Evolutionary conservation across 2,329 filamentous ascomycete genomes (phyloP), one percentile per base, ranked within the genome.

Genomic region (Botrytis cinerea): DNA sequence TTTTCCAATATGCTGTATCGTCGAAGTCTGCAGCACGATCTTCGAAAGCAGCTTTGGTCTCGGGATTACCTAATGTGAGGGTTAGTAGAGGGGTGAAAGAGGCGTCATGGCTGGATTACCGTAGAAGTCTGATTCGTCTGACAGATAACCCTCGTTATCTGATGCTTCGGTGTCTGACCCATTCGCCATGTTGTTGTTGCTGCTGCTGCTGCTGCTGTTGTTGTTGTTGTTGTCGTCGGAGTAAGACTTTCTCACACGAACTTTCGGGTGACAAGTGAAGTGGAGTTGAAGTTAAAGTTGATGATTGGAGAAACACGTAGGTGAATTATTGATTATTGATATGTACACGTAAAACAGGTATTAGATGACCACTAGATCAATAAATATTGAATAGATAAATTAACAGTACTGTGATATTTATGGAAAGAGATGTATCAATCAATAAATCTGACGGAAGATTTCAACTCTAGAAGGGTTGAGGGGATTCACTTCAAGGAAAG

Each of bases 101-200:
- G 18, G 71, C 54, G 57, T 57, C n/a, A 51, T 73, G 74, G 25
- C 59, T 28, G 22, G 43, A 54, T 70, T 82, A 87, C 87, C 87
- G 74, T 89, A 89, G 77, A 89, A 89, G 69, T 87, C 86, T 1
- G 87, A 89, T 71, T 89, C 86, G 22, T 81, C 78, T 32, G 80
- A 81, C 14, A 81, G 46, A 66, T 80, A 80, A 2, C 74, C 71
- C 48, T 72, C 51, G 25, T 74, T 57, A 18, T 61, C 57, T 2
- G 10, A 51, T 10, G 10, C 16, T 4, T 73, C 73, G 64, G 28
- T 59, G 59, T 68, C 67, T 68, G 54, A 67, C 45, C 61, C 62
- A 22, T 73, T 74, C 10, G 74, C 74, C 77, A 78, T 78, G 20
- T 45, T 75, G 7, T 38, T 32, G 32, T 40, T 75, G 7, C 3